Evolutionary conservation across 1,284 basidiomycete species (phyloP).

Genomic region (Cryptococcus sp.): DNA sequence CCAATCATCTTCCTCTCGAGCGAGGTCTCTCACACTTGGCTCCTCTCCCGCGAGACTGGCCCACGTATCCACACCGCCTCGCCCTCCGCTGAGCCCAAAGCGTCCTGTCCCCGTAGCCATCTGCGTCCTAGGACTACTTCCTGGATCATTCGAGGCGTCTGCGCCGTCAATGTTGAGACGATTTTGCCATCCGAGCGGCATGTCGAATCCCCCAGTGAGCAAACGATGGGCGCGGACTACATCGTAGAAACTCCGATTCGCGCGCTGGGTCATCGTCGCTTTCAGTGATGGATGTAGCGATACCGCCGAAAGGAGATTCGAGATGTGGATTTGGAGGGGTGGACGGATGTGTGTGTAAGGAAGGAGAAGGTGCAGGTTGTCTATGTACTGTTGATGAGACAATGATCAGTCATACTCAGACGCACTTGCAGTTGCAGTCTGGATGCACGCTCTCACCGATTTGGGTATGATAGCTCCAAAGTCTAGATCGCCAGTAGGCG

Average conservation of each 20-base stretch:
- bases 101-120: background rate
- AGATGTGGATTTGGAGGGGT: constrained; percentile 40
- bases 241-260: constrained; percentile 21
- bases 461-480: constrained; percentile 19
- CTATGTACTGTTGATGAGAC: constrained; percentile 24
- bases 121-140: background rate
- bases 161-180: background rate
- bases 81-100: constrained; percentile 31
- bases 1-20: constrained; percentile 4
- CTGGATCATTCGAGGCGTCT: background rate
- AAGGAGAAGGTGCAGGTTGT: constrained; percentile 31
- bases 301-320: constrained; percentile 44
- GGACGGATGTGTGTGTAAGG: constrained; percentile 47
- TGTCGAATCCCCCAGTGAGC: constrained; percentile 27
- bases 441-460: constrained; percentile 10
- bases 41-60: constrained; percentile 40
- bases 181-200: constrained; percentile 31
- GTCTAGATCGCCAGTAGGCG: constrained; percentile 17
- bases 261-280: constrained; percentile 34
- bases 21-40: constrained; percentile 19
- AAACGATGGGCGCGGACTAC: constrained; percentile 41
- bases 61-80: constrained; percentile 43
- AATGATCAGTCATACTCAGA: background rate
- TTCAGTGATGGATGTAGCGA: constrained; percentile 37
- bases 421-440: background rate